Conservation (phyloP, 345 rosid genomes). For the Barbarea vulgaris region DNA sequence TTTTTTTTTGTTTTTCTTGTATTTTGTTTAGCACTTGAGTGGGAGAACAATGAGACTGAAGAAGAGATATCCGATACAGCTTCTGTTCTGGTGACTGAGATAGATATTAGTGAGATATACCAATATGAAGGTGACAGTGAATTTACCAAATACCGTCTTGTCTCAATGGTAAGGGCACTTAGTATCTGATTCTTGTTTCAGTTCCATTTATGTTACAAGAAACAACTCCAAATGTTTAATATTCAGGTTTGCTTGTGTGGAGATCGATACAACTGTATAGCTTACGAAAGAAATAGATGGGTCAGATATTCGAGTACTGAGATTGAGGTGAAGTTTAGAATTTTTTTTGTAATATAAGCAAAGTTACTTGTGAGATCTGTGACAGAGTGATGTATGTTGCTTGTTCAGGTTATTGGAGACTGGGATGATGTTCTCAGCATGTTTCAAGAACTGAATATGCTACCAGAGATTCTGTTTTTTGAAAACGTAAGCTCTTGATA, state of each 20-base stretch:
- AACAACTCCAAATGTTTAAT: not conserved
- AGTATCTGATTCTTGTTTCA: too few relatives aligned
- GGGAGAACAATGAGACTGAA: conserved; percentile 32
- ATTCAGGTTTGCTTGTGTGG: conserved; percentile 14
- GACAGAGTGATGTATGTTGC: not conserved
- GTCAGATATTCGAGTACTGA: not conserved
- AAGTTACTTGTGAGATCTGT: not conserved
- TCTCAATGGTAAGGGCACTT: too few relatives aligned
- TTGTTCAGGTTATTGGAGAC: conserved; percentile 23
- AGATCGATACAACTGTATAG: conserved; percentile 18
- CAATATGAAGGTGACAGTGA: not conserved
- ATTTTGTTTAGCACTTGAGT: conserved; percentile 10
- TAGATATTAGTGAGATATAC: conserved; percentile 16
- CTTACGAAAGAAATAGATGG: not conserved
- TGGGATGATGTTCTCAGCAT: not conserved
- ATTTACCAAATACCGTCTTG: too few relatives aligned
- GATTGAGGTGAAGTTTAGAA: conserved; percentile 7
- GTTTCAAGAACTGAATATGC: not conserved
- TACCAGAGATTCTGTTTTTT: conserved; percentile 27
- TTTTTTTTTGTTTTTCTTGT: not conserved
- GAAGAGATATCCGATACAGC: conserved; percentile 9
- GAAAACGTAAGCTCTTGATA: conserved; percentile 19
- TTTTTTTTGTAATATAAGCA: not conserved
- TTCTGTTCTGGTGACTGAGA: conserved; percentile 5
- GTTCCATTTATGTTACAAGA: not conserved